Conservation (phyloP, 2,329 filamentous ascomycete genomes). For the Curvularia verruculosa region DNA sequence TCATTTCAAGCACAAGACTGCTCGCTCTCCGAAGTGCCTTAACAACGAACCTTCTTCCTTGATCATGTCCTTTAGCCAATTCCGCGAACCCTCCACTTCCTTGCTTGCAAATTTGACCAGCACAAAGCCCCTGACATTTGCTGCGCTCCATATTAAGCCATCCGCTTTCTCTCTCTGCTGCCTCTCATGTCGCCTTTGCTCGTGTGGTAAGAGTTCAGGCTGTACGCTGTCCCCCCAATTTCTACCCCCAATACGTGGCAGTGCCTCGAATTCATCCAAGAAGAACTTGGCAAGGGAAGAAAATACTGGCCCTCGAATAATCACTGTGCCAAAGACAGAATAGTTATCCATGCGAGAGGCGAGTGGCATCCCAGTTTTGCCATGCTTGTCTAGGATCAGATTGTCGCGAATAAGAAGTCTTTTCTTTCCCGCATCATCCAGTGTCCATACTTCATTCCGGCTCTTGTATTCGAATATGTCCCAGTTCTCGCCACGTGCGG, state of each 20-base stretch:
- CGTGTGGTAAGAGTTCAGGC: constrained; percentile 48
- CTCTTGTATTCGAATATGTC: constrained; percentile 78
- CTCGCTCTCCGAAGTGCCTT: constrained; percentile 76
- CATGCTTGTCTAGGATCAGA: constrained; percentile 69
- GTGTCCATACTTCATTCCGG: constrained; percentile 83
- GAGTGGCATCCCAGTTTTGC: constrained; percentile 37
- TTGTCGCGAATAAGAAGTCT: constrained; percentile 85
- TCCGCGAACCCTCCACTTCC: constrained; percentile 78
- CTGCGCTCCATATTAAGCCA: constrained; percentile 48
- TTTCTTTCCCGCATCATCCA: constrained; percentile 46
- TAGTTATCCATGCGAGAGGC: constrained; percentile 70
- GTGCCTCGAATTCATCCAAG: constrained; percentile 74
- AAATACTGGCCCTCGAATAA: constrained; percentile 77
- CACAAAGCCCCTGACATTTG: constrained; percentile 67
- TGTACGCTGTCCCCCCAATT: constrained; percentile 67
- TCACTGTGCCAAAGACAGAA: constrained; percentile 81
- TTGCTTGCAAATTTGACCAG: constrained; percentile 89
- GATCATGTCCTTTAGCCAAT: constrained; percentile 81
- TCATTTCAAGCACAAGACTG: constrained; percentile 68
- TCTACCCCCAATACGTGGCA: constrained; percentile 81
- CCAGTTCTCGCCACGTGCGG: constrained; percentile 88
- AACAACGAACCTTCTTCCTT: constrained; percentile 74
- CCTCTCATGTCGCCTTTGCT: constrained; percentile 59
- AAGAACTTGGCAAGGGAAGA: constrained; percentile 73
- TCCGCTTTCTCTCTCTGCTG: constrained; percentile 61